These are phyloP conservation scores for Ophiostoma pallidulum DNA, from an alignment of 2,329 filamentous ascomycete species.

Conservation along the genomic window DNA sequence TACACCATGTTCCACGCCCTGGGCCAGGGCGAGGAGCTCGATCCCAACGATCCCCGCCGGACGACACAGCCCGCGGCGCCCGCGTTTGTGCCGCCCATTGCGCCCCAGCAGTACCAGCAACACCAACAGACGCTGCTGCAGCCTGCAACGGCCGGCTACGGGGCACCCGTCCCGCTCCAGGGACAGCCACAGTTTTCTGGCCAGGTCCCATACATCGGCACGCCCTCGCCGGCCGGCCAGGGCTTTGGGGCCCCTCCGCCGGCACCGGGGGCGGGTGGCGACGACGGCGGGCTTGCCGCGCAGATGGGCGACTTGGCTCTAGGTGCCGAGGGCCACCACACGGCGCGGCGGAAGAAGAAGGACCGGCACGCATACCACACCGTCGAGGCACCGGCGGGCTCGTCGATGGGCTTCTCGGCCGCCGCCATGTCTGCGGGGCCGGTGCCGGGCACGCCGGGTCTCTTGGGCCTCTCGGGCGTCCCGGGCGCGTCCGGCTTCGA, in stretches of 20 bases:
- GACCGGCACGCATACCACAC: constrained; percentile 87
- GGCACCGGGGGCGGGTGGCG: constrained; percentile 25
- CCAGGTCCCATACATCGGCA: constrained; percentile 21
- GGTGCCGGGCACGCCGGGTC: not conserved
- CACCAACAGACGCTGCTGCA: constrained; percentile 7
- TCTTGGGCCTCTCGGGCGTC: constrained; percentile 30
- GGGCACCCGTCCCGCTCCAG: constrained; percentile 23
- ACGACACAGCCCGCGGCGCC: constrained; percentile 31
- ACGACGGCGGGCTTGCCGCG: constrained; percentile 47
- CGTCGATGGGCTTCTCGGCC: constrained; percentile 55
- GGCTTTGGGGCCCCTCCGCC: constrained; percentile 21
- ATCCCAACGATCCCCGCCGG: constrained; percentile 42
- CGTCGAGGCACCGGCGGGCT: constrained; percentile 61
- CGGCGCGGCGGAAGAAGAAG: constrained; percentile 73
- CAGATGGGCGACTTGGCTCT: constrained; percentile 75
- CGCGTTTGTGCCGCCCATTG: constrained; percentile 44
- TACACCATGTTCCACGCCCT: constrained; percentile 43
- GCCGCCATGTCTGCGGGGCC: constrained; percentile 44
- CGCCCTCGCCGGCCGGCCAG: constrained; percentile 17
- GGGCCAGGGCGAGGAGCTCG: constrained; percentile 39
- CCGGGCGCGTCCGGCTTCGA: constrained; percentile 35
- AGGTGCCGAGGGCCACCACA: constrained; percentile 41
- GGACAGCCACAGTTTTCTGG: constrained; percentile 32
- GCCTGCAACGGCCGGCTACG: constrained; percentile 24
- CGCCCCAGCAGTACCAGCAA: constrained; percentile 46